Percentiles rank a stretch among this genome's conserved stretches.
Conservation (phyloP, 441 rosid genomes). For the Eruca vesicaria region DNA sequence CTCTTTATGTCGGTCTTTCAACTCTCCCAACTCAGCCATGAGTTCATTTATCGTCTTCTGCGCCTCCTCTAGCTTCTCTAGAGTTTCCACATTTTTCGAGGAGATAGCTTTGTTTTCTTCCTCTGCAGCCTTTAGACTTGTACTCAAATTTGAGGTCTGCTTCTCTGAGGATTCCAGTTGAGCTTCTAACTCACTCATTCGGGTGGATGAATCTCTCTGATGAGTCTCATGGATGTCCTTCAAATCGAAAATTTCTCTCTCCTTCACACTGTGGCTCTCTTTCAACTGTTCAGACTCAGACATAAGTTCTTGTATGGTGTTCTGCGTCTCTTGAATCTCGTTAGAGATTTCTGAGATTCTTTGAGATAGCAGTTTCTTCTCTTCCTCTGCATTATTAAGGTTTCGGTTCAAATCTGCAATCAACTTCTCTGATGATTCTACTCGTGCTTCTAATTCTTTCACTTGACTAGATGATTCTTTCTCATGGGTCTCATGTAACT, state of each 20-base stretch:
- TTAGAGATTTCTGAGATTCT: constrained; percentile 9
- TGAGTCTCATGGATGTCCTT: constrained; percentile 48
- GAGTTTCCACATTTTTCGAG: constrained; percentile 45
- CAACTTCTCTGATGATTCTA: constrained; percentile 55
- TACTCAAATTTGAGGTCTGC: constrained; percentile 48
- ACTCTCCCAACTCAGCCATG: constrained; percentile 42
- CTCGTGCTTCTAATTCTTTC: constrained; percentile 52
- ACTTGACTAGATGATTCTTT: constrained; percentile 53
- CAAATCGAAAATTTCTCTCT: constrained; percentile 15
- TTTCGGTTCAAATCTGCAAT: constrained; percentile 47
- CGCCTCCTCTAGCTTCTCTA: constrained; percentile 52
- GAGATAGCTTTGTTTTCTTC: constrained; percentile 63
- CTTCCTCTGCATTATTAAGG: constrained; percentile 37
- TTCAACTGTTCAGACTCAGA: constrained; percentile 45
- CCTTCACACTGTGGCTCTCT: constrained; percentile 31
- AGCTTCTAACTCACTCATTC: constrained; percentile 49
- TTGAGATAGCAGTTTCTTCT: constrained; percentile 41
- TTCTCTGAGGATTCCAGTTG: constrained; percentile 55
- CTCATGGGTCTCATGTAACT: constrained; percentile 40
- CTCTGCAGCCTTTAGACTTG: constrained; percentile 40
- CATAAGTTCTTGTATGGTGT: constrained; percentile 40
- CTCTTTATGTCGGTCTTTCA: constrained; percentile 39
- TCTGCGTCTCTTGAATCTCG: constrained; percentile 45
- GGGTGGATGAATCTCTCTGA: constrained; percentile 48
- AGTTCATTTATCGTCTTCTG: constrained; percentile 43